phyloP scores from a whole-genome alignment of 331 rosid species.

The Dryas integrifolia region DNA sequence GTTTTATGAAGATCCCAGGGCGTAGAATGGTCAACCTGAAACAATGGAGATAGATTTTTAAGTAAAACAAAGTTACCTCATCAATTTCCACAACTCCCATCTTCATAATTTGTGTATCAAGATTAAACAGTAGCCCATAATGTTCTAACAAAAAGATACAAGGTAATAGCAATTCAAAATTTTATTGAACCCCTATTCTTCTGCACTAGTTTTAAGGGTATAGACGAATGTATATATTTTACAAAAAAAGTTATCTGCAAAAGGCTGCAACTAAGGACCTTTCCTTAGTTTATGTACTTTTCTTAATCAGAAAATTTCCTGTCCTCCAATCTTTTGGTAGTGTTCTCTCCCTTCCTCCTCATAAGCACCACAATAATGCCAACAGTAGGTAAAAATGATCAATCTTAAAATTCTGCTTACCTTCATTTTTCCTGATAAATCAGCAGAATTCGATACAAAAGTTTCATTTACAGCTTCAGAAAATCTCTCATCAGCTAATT shows the following conservation, averaged over 20 bases:
- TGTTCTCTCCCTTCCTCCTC: background rate
- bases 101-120: background rate
- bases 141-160: background rate
- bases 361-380: background rate
- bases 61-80: background rate
- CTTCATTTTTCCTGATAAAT: conserved; percentile 45
- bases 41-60: conserved; percentile 18
- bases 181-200: background rate
- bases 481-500: conserved; percentile 70
- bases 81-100: background rate
- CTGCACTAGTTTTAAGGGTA: background rate
- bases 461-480: conserved; percentile 40
- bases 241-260: background rate
- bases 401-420: conserved; percentile 30
- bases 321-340: background rate
- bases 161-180: background rate
- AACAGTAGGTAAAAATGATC: background rate
- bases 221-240: background rate
- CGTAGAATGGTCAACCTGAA: conserved; percentile 47
- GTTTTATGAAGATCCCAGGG: conserved; percentile 34
- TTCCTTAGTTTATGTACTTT: background rate
- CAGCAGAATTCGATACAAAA: conserved; percentile 32
- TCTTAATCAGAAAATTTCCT: conserved; percentile 6
- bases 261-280: background rate
- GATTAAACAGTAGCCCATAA: conserved; percentile 2